These are phyloP conservation scores for Hypomyces rosellus DNA, from an alignment of 2,329 filamentous ascomycete genomes.

Conservation along the genomic window DNA sequence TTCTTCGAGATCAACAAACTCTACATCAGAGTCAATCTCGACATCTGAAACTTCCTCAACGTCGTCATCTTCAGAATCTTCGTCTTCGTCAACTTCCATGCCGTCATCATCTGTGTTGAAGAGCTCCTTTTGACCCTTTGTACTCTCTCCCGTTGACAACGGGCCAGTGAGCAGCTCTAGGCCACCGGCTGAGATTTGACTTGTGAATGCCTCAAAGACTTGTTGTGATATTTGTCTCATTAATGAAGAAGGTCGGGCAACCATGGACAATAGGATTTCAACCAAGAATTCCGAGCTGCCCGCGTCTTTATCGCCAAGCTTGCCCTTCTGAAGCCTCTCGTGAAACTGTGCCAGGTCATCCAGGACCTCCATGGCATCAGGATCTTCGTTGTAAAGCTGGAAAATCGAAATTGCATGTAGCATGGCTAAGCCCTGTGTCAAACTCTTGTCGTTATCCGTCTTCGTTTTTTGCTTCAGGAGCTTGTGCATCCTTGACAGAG, in stretches of 20 bases:
- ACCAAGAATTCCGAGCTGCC: slow-evolving; percentile 67
- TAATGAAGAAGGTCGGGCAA: slow-evolving; percentile 76
- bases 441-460: slow-evolving; percentile 30
- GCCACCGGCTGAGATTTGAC: slow-evolving; percentile 65
- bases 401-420: slow-evolving; percentile 80
- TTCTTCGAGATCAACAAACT: slow-evolving; percentile 40
- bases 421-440: slow-evolving; percentile 63
- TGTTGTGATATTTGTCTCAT: slow-evolving; percentile 83
- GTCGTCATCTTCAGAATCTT: slow-evolving; percentile 36
- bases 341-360: slow-evolving; percentile 75
- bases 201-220: slow-evolving; percentile 77
- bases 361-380: slow-evolving; percentile 76
- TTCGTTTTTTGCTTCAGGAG: slow-evolving; percentile 38
- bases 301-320: slow-evolving; percentile 41
- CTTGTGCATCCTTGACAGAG: slow-evolving; percentile 46
- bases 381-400: slow-evolving; percentile 83
- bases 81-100: slow-evolving; percentile 44
- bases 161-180: slow-evolving; percentile 62
- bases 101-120: slow-evolving; percentile 66
- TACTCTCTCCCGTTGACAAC: slow-evolving; percentile 70
- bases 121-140: slow-evolving; percentile 76
- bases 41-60: slow-evolving; percentile 38
- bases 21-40: slow-evolving; percentile 40
- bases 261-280: slow-evolving; percentile 84
- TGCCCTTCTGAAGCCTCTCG: slow-evolving; percentile 52